Base-by-base conservation (phyloP, 306 rosid genomes). In the Hylodesmum podocarpum region DNA sequence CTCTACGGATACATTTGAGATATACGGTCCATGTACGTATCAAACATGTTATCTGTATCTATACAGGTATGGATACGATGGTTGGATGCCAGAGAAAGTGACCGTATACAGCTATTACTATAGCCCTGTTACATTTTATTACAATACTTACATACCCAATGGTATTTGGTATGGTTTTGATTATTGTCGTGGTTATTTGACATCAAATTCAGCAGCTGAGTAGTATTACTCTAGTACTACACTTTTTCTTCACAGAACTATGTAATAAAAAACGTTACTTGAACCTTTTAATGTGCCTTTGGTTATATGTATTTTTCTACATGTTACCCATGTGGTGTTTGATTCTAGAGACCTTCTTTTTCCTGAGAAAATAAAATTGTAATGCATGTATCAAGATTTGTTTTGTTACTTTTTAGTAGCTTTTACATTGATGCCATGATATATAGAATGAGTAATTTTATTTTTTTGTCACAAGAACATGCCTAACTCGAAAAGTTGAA, bases 131-230 rank as follows among this genome's bases (percentile, higher is more conserved):
- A 67, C 90, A 0, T 94, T 90, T 50, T 74, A 86, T 70, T 94
- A 74, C 87, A 78, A 87, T 41, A 13, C 85, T 21, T 84, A 31
- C 8, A 85, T 94, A 28, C 98, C 97, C 0, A 75, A 57, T 44
- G 86, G 61, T 15, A n/a, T 87, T 74, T 90, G 96, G 97, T 94
- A 44, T 83, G 98, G 97, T 13, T 94, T 94, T 58, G 84, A 90
- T 62, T 37, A 36, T 24, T 94, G 98, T 55, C 10, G 41, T 2
- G 24, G 80, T 43, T 76, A 66, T 73, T 70, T 77, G 27, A 70
- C 62, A 29, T 81, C 89, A 39, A 46, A n/a, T n/a, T n/a, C 72
- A 11, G 66, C 84, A 21, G 67, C 49, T 21, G 14, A 19, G 24
- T 8, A 50, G 58, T 50, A 28, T n/a, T n/a, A n/a, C n/a, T n/a